Conservation (phyloP, 148 eudicot genomes). For the Rhododendron williamsianum region DNA sequence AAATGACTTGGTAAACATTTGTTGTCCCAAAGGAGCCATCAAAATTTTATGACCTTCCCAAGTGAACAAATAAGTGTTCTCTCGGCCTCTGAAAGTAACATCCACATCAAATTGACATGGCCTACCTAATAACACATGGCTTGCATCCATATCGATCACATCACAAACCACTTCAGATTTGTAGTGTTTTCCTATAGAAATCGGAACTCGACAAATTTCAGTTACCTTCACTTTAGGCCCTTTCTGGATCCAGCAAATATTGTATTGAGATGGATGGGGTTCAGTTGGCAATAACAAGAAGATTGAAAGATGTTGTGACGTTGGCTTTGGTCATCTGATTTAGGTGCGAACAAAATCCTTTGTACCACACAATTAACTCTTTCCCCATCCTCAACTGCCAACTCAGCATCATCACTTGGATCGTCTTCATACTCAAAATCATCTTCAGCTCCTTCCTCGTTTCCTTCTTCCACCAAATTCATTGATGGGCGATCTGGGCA, state of each 20-base stretch:
- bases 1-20: too few relatives aligned
- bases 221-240: not conserved
- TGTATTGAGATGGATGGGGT: not conserved
- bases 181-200: not conserved
- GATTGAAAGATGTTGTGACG: not conserved
- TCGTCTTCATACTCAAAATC: too few relatives aligned
- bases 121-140: not conserved
- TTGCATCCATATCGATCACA: not conserved
- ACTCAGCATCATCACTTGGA: too few relatives aligned
- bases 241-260: not conserved
- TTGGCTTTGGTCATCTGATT: not conserved
- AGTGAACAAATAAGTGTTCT: too few relatives aligned
- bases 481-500: too few relatives aligned
- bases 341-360: not conserved
- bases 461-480: too few relatives aligned
- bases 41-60: not conserved
- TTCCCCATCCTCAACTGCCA: too few relatives aligned
- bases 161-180: not conserved
- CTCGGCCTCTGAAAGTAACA: too few relatives aligned
- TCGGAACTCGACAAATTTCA: not conserved
- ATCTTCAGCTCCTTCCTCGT: too few relatives aligned
- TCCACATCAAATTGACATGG: not conserved
- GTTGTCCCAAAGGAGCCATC: not conserved
- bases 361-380: not conserved
- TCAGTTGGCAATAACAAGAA: not conserved